phyloP scores from a whole-genome alignment of 768 basidiomycete species.

The Amanita subjunquillea region DNA sequence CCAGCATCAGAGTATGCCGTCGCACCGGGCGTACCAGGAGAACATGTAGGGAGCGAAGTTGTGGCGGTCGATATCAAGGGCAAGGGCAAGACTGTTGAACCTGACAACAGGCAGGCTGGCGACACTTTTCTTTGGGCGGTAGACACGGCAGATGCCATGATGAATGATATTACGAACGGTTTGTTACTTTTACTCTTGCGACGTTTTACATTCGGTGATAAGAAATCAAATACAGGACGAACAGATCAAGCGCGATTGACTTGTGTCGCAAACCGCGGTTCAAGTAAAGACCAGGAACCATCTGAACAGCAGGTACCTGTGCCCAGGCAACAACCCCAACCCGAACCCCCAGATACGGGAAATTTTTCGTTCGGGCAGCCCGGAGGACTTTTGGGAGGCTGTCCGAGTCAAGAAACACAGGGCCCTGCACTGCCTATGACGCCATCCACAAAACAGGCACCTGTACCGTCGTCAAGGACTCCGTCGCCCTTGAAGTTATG shows the following conservation, averaged over 20 bases:
- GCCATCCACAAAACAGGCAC: conserved; percentile 9
- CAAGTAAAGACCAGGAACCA: conserved; percentile 3
- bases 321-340: conserved; percentile 7
- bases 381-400: conserved; percentile 17
- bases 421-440: neutral
- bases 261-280: neutral
- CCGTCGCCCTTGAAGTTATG: conserved; percentile 44
- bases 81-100: conserved; percentile 18
- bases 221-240: neutral
- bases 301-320: neutral
- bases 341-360: conserved; percentile 7
- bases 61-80: conserved; percentile 13
- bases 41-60: neutral
- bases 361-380: conserved; percentile 23
- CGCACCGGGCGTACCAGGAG: conserved; percentile 5
- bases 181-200: conserved; percentile 5
- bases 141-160: conserved; percentile 12
- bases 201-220: neutral
- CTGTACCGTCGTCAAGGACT: conserved; percentile 51
- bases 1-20: conserved; percentile 21
- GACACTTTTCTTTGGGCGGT: neutral
- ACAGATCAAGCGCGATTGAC: neutral
- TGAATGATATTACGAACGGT: conserved; percentile 41
- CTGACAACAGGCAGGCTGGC: conserved; percentile 5
- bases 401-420: neutral